Evolutionary conservation across 495 filamentous ascomycete species (phyloP), one percentile per base, ranked within the genome.

Genomic region (Evansstolkia leycettana): DNA sequence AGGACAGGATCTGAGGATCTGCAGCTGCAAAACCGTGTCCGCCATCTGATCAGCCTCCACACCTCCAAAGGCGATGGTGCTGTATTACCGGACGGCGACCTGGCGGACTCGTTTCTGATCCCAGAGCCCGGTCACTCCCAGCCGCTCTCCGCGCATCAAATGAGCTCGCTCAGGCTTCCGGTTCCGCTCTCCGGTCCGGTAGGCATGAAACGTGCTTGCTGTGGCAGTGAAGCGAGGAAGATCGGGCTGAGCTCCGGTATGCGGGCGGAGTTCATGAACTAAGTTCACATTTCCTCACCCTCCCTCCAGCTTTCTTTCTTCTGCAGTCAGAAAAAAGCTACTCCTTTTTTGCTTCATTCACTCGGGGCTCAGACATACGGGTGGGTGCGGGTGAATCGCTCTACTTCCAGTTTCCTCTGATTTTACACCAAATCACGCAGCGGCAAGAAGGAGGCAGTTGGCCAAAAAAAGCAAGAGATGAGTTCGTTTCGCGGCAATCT

Each of bases 1-100:
- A 71, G 83, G 25, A 70, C 82, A 3, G 57, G 68, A 15, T 84
- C 80, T 12, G 72, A 80, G 36, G 82, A 87, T 40, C 51, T 67
- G 17, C 54, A 64, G 15, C 62, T 88, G 11, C 84, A 90, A 53
- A 74, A 77, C 32, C 76, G 84, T 40, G 81, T 90, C 28, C 81
- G 82, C 38, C 69, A 78, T 15, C 31, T 70, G 34, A 62, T 69
- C 38, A 54, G 51, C 26, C 46, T 42, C 34, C 48, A 49, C 34
- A 41, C 45, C 20, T n/a, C n/a, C 25, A 45, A 54, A 33, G 48
- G 47, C 32, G 50, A 55, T 13, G 46, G 50, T 29, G 47, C 46
- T 8, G 46, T 67, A 9, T 39, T 67, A 5, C 57, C 55, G 11
- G 63, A 70, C 35, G 58, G 51, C 4, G 46, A 52, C 15, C n/a